A percentile compares a stretch with the other conserved stretches of the same genome.
phyloP scores from a whole-genome alignment of 2,329 filamentous ascomycete genomes.

The Colletotrichum sp. region DNA sequence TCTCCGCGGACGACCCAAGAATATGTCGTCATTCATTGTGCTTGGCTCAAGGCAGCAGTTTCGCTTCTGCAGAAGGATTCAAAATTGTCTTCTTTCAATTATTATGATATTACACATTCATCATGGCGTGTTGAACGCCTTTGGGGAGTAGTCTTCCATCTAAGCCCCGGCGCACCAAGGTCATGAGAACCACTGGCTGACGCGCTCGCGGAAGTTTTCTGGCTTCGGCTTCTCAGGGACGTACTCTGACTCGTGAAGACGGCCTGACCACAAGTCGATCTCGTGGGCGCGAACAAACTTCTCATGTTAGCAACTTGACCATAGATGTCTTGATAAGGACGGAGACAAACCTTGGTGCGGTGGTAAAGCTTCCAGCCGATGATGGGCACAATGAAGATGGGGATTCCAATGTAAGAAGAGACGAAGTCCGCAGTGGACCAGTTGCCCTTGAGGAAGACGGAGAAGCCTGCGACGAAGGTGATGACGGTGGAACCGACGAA shows the following conservation, averaged over 20 bases:
- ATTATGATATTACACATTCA: background rate
- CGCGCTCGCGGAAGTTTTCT: slow-evolving; percentile 1
- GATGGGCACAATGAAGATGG: slow-evolving; percentile 58
- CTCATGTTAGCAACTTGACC: background rate
- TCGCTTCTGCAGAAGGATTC: background rate
- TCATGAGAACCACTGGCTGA: slow-evolving; percentile 17
- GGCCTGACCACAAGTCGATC: slow-evolving; percentile 31
- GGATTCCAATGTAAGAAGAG: slow-evolving; percentile 70
- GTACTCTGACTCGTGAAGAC: slow-evolving; percentile 20
- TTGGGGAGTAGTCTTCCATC: background rate
- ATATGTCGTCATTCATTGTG: background rate
- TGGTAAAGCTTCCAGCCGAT: slow-evolving; percentile 42
- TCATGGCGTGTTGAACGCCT: background rate
- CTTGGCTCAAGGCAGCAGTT: background rate
- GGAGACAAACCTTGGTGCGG: slow-evolving; percentile 7
- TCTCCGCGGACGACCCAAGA: background rate
- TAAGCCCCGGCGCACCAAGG: background rate
- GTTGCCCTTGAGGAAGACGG: slow-evolving; percentile 64
- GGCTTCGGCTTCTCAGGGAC: slow-evolving; percentile 12
- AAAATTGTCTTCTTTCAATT: background rate
- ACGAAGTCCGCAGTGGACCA: slow-evolving; percentile 63
- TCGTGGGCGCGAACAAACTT: slow-evolving; percentile 28
- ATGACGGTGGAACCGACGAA: slow-evolving; percentile 48
- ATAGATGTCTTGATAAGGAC: fast-evolving
- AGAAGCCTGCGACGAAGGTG: slow-evolving; percentile 64